phyloP scores from a whole-genome alignment of 2,329 filamentous ascomycete genomes.

The Pseudogymnoascus sp. region DNA sequence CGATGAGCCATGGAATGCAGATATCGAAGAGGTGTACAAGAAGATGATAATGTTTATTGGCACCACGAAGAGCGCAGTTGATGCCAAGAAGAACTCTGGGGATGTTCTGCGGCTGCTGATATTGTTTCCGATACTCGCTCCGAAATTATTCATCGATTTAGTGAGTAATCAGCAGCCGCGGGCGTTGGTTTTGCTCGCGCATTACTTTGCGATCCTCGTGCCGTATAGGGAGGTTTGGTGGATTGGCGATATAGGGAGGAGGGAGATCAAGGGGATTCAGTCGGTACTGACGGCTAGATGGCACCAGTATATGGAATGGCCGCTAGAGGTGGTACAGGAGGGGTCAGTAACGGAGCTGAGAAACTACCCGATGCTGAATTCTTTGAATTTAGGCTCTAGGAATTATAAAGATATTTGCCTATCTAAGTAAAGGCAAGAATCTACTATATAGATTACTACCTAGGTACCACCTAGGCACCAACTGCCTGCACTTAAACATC shows the following conservation, averaged over 20 bases:
- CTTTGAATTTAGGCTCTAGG: neutral
- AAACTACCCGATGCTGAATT: neutral
- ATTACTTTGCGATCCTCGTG: constrained; percentile 28
- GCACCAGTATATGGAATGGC: constrained; percentile 15
- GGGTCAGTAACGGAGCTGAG: neutral
- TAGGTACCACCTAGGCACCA: too few species aligned
- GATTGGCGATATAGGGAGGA: constrained; percentile 22
- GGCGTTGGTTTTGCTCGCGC: constrained; percentile 22
- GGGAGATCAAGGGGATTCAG: constrained; percentile 15
- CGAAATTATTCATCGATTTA: constrained; percentile 14
- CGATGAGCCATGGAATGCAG: constrained; percentile 15
- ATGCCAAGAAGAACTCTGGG: constrained; percentile 3
- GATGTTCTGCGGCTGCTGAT: constrained; percentile 12
- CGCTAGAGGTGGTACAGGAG: constrained; percentile 13
- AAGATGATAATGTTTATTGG: constrained; percentile 16
- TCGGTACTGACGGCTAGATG: constrained; percentile 12
- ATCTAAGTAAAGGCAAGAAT: too few species aligned
- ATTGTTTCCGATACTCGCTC: constrained; percentile 13
- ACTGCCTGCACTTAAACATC: too few species aligned
- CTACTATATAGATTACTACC: too few species aligned
- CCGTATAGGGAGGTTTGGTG: constrained; percentile 29
- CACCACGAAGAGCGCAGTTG: constrained; percentile 10
- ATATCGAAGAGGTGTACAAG: constrained; percentile 15
- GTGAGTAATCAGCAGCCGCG: constrained; percentile 16
- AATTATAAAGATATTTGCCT: too few species aligned